phyloP scores from a whole-genome alignment of 768 basidiomycete genomes.

The Suillus plorans region DNA sequence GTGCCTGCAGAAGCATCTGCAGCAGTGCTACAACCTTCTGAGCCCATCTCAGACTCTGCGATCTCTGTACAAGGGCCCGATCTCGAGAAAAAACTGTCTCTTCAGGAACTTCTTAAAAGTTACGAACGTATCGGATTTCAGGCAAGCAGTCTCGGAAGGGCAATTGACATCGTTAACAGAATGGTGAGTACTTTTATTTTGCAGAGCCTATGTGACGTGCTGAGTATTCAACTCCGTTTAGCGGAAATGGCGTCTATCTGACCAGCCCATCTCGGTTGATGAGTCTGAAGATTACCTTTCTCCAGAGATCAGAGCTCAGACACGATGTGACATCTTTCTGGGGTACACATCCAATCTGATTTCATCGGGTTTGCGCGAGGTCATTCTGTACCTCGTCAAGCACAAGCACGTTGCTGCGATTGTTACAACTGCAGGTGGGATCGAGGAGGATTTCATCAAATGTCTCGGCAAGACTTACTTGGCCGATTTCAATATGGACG shows the following conservation, averaged over 20 bases:
- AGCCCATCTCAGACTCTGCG: slow-evolving; percentile 62
- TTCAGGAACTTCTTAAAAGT: slow-evolving; percentile 68
- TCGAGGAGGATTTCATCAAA: slow-evolving; percentile 99
- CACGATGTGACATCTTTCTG: slow-evolving; percentile 86
- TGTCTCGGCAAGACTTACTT: slow-evolving; percentile 97
- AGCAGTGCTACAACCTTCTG: slow-evolving; percentile 77
- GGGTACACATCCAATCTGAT: slow-evolving; percentile 99
- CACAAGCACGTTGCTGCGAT: slow-evolving; percentile 86
- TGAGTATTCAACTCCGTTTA: slow-evolving; percentile 28
- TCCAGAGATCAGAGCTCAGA: slow-evolving; percentile 62
- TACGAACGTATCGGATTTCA: slow-evolving; percentile 97
- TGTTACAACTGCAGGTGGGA: slow-evolving; percentile 97
- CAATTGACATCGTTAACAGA: slow-evolving; percentile 86
- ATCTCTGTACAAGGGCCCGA: slow-evolving; percentile 84
- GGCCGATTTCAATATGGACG: slow-evolving; percentile 90
- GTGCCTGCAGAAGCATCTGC: slow-evolving; percentile 64
- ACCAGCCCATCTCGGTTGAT: slow-evolving; percentile 71
- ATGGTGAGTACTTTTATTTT: slow-evolving; percentile 60
- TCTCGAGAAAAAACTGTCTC: slow-evolving; percentile 66
- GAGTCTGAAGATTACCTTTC: slow-evolving; percentile 66
- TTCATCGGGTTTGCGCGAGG: slow-evolving; percentile 93
- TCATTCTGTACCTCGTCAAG: slow-evolving; percentile 90
- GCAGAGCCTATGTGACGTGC: background rate
- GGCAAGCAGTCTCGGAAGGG: slow-evolving; percentile 87
- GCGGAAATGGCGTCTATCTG: slow-evolving; percentile 87